A percentile compares a stretch with the other conserved stretches of the same genome.
phyloP scores from a whole-genome alignment of 306 rosid species.

The Ormosia emarginata region DNA sequence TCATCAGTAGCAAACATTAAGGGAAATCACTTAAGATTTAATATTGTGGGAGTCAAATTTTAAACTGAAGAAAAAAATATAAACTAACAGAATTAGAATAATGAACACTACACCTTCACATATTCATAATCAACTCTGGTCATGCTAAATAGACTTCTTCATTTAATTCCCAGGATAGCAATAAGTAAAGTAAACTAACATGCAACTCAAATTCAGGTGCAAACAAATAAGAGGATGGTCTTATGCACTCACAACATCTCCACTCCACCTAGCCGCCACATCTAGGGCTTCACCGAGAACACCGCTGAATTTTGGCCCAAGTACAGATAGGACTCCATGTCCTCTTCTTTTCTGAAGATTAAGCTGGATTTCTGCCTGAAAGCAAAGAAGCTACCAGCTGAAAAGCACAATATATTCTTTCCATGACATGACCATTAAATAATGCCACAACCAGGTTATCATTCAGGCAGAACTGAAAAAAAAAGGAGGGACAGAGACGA shows the following conservation, averaged over 20 bases:
- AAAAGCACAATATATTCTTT: conserved; percentile 5
- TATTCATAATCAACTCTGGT: background rate
- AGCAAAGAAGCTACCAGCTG: conserved; percentile 19
- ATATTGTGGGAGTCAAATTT: background rate
- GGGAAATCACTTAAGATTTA: background rate
- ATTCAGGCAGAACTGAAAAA: conserved; percentile 8
- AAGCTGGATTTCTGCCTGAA: conserved; percentile 90
- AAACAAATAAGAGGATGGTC: conserved; percentile 21
- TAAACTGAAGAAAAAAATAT: background rate
- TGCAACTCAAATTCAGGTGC: background rate
- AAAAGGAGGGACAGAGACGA: conserved; percentile 10
- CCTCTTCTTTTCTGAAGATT: conserved; percentile 93
- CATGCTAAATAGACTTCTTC: background rate
- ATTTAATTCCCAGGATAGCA: background rate
- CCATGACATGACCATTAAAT: background rate
- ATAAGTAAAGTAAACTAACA: background rate
- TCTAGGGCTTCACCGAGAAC: conserved; percentile 88
- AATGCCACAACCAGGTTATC: background rate
- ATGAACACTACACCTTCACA: background rate
- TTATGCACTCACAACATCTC: conserved; percentile 85
- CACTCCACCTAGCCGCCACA: conserved; percentile 96
- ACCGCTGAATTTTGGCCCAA: conserved; percentile 85
- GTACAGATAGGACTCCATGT: conserved; percentile 83
- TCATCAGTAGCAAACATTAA: conserved; percentile 6
- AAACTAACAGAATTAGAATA: background rate